Conservation (phyloP, 2,329 filamentous ascomycete species). For the Calonectria leucothoes region DNA sequence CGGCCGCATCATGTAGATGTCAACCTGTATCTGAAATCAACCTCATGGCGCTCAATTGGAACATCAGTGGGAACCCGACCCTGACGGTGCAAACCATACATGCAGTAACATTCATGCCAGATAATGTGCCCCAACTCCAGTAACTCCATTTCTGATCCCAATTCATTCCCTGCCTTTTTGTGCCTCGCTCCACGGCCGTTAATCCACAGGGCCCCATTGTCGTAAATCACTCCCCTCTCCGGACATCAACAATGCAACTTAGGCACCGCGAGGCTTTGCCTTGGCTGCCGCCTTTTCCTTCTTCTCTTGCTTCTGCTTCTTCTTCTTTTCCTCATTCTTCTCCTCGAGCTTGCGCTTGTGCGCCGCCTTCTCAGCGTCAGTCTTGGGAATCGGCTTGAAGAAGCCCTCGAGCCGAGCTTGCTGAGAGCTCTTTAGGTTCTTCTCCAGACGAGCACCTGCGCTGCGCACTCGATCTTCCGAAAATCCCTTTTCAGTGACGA, state of each 20-base stretch:
- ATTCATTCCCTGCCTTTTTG: conserved; percentile 1
- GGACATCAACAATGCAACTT: background rate
- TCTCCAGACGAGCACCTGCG: conserved; percentile 82
- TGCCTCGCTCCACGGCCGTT: background rate
- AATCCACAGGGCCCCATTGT: background rate
- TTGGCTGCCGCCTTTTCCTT: conserved; percentile 96
- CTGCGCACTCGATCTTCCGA: conserved; percentile 91
- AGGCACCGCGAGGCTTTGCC: conserved; percentile 80
- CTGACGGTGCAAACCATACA: background rate
- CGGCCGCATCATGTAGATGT: background rate
- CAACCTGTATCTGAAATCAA: background rate
- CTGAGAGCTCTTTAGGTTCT: conserved; percentile 91
- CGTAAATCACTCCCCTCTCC: background rate
- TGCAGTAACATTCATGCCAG: background rate
- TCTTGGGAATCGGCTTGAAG: conserved; percentile 93
- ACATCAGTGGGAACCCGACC: background rate
- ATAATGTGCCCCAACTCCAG: conserved; percentile 13
- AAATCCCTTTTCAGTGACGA: conserved; percentile 96
- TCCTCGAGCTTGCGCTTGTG: conserved; percentile 95
- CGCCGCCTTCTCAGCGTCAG: conserved; percentile 83
- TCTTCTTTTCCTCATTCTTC: conserved; percentile 92
- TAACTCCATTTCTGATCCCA: conserved; percentile 34
- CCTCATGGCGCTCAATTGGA: background rate
- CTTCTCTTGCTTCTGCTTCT: conserved; percentile 93
- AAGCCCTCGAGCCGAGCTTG: conserved; percentile 95